phyloP scores from a whole-genome alignment of 257 asterid genomes.

The Gentiana macrophylla region DNA sequence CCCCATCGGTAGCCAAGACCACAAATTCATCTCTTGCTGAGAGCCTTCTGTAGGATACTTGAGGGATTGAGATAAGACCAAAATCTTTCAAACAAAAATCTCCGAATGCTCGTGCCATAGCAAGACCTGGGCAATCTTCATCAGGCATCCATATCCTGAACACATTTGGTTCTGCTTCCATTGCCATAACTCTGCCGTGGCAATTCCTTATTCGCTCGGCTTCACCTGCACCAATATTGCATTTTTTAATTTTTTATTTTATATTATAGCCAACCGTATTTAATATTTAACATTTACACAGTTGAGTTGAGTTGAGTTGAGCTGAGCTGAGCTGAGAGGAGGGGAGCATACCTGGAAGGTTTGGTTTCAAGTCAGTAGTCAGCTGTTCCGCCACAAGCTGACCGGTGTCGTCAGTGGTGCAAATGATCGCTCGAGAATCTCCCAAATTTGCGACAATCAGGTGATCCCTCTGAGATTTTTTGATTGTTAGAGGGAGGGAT shows the following conservation, averaged over 20 bases:
- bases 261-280: no score
- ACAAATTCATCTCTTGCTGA: slow-evolving; percentile 62
- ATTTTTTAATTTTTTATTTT: no score
- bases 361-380: slow-evolving; percentile 83
- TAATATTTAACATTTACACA: no score
- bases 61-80: slow-evolving; percentile 73
- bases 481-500: no score
- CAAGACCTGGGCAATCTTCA: slow-evolving; percentile 86
- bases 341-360: slow-evolving; percentile 46
- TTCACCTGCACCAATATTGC: slow-evolving; percentile 34
- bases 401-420: slow-evolving; percentile 42
- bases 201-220: slow-evolving; percentile 38
- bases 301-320: no score
- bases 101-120: slow-evolving; percentile 92
- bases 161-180: slow-evolving; percentile 71
- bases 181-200: slow-evolving; percentile 71
- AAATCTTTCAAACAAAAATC: slow-evolving; percentile 78
- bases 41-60: slow-evolving; percentile 44
- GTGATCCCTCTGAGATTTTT: slow-evolving; percentile 47
- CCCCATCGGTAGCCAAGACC: slow-evolving; percentile 90
- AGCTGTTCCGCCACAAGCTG: slow-evolving; percentile 55
- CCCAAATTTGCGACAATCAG: slow-evolving; percentile 66
- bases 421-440: slow-evolving; percentile 75
- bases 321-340: background rate
- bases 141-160: slow-evolving; percentile 87